A percentile compares a stretch with the other conserved stretches of the same genome.
These are phyloP conservation scores for Hortiboletus campestris DNA, from an alignment of 768 basidiomycete species.

Conservation along the genomic window DNA sequence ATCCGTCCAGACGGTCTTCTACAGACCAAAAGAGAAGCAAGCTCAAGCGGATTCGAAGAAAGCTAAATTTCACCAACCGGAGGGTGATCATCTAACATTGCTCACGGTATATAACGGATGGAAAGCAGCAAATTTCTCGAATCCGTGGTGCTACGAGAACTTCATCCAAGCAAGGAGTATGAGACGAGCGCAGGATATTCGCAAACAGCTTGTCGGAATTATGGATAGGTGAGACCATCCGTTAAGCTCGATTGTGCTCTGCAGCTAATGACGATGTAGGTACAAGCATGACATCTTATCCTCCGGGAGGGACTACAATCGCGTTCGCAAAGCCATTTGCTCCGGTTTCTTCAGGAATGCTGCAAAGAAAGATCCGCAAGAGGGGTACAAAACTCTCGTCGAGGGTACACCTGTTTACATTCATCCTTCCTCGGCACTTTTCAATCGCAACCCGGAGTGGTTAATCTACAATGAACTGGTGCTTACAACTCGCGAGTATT, in stretches of 20 bases:
- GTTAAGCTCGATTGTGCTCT: not conserved
- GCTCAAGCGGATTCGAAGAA: slow-evolving; percentile 99
- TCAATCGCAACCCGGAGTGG: slow-evolving; percentile 97
- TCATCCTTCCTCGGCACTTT: slow-evolving; percentile 94
- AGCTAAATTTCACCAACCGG: slow-evolving; percentile 98
- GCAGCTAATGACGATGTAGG: slow-evolving; percentile 37
- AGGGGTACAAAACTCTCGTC: slow-evolving; percentile 96
- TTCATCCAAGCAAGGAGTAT: slow-evolving; percentile 98
- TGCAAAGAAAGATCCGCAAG: slow-evolving; percentile 97
- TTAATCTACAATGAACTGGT: slow-evolving; percentile 94
- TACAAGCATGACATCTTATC: slow-evolving; percentile 98
- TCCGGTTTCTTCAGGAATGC: slow-evolving; percentile 98
- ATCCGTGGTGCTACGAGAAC: slow-evolving; percentile 99
- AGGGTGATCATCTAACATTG: slow-evolving; percentile 92
- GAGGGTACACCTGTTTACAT: slow-evolving; percentile 99
- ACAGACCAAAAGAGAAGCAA: slow-evolving; percentile 99
- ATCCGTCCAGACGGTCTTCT: slow-evolving; percentile 94
- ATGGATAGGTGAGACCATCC: slow-evolving; percentile 81
- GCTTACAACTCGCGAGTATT: slow-evolving; percentile 93
- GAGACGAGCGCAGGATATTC: slow-evolving; percentile 94
- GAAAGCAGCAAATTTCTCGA: slow-evolving; percentile 94
- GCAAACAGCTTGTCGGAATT: slow-evolving; percentile 96
- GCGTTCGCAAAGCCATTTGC: slow-evolving; percentile 92
- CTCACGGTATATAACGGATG: slow-evolving; percentile 98
- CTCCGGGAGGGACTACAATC: slow-evolving; percentile 89